Conservation (phyloP, 2,329 filamentous ascomycete genomes). For the Pestalotiopsis sp. region DNA sequence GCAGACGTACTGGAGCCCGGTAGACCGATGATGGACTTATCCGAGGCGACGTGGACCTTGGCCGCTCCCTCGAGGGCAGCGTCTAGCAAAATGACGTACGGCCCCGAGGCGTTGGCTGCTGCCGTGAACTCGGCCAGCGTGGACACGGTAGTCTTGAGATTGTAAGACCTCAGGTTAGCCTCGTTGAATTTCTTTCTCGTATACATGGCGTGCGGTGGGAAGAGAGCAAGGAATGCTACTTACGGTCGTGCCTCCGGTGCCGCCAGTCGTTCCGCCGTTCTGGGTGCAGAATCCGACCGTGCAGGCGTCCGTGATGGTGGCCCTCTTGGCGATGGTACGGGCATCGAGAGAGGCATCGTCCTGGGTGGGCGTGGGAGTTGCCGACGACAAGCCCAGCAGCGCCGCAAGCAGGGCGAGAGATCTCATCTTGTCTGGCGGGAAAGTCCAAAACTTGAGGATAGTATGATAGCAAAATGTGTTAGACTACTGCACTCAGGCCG, state of each 20-base stretch:
- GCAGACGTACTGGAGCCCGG: conserved; percentile 34
- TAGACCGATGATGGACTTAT: conserved; percentile 54
- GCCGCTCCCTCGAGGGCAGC: conserved; percentile 44
- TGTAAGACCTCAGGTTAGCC: background rate
- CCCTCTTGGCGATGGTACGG: conserved; percentile 24
- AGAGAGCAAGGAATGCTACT: background rate
- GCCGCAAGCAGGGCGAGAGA: conserved; percentile 19
- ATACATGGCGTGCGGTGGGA: background rate
- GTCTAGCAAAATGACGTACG: conserved; percentile 47
- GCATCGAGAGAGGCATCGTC: conserved; percentile 17
- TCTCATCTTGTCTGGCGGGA: conserved; percentile 19
- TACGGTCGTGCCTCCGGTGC: conserved; percentile 51
- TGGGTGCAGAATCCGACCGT: conserved; percentile 22
- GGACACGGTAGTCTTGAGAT: conserved; percentile 50
- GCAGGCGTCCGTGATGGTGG: conserved; percentile 23
- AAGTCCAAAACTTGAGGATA: background rate
- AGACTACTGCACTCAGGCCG: no score
- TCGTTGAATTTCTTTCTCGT: background rate
- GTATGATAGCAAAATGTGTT: no score
- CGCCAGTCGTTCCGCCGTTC: conserved; percentile 49
- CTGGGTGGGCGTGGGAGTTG: conserved; percentile 18
- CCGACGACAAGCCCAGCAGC: conserved; percentile 21
- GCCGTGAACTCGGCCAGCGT: conserved; percentile 51
- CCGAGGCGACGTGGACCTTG: conserved; percentile 47
- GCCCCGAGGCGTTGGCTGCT: conserved; percentile 48